phyloP scores from a whole-genome alignment of 495 filamentous ascomycete genomes.

The Xylaria grammica region DNA sequence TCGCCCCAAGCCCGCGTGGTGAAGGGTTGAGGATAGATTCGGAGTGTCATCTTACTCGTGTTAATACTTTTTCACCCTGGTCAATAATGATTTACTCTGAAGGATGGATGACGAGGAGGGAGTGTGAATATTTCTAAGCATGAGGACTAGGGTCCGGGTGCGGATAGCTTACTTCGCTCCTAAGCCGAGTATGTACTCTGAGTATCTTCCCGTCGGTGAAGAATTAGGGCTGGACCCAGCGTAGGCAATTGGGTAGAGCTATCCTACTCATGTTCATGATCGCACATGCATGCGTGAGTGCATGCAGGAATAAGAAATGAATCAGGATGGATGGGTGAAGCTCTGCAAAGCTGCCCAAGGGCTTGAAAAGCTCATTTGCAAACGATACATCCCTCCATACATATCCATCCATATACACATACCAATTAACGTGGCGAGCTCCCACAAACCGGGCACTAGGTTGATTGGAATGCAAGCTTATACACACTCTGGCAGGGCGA shows the following conservation, averaged over 20 bases:
- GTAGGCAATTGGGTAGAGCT: not conserved
- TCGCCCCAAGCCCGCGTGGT: not conserved
- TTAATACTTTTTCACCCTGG: not conserved
- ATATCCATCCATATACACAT: not conserved
- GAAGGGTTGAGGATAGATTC: not conserved
- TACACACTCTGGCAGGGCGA: constrained; percentile 1
- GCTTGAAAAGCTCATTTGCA: not conserved
- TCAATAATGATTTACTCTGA: not conserved
- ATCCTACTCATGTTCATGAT: constrained; percentile 4
- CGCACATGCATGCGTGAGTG: not conserved
- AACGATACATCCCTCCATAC: too few species aligned
- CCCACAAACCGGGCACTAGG: not conserved
- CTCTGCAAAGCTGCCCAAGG: constrained; percentile 13
- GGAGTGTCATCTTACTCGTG: not conserved
- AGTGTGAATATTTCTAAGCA: not conserved
- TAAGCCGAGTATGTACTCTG: not conserved
- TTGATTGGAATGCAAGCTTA: not conserved
- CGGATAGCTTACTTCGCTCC: not conserved
- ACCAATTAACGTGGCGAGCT: not conserved
- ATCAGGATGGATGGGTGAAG: too few species aligned
- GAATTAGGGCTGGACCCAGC: not conserved
- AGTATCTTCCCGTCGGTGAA: not conserved
- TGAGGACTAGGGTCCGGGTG: not conserved
- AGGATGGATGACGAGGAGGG: not conserved
- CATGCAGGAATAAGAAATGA: not conserved